A percentile compares a stretch with the other conserved stretches of the same genome.
Evolutionary conservation across 2,329 filamentous ascomycete genomes (phyloP).

Genomic region (Trichoderma atroviride): DNA sequence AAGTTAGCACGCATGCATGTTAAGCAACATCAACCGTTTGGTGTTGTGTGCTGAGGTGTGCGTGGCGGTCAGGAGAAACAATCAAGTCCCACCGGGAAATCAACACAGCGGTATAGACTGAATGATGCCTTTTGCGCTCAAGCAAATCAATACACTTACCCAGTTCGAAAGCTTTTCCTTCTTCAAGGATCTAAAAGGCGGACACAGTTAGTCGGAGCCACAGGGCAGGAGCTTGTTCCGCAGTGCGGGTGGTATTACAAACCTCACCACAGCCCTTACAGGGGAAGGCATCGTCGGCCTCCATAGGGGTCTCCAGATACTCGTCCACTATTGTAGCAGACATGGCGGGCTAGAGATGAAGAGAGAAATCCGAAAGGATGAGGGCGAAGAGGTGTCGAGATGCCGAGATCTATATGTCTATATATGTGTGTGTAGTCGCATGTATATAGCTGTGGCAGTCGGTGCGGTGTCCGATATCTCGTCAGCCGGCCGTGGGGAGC

Average conservation of each 20-base stretch:
- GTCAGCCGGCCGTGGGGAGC: conserved; percentile 18
- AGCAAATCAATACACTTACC: conserved; percentile 56
- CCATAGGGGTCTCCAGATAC: conserved; percentile 67
- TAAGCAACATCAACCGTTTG: not conserved
- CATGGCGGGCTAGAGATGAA: conserved; percentile 39
- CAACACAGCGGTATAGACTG: not conserved
- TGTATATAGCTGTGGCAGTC: conserved; percentile 1
- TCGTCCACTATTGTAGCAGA: conserved; percentile 57
- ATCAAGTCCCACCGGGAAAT: not conserved
- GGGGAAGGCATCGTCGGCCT: conserved; percentile 80
- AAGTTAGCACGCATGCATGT: conserved; percentile 35
- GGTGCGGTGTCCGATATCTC: conserved; percentile 18
- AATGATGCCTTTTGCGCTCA: not conserved
- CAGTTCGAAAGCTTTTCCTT: conserved; percentile 97
- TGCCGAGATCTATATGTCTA: conserved; percentile 11
- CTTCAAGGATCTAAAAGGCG: conserved; percentile 78
- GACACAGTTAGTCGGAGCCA: conserved; percentile 21
- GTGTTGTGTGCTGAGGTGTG: not conserved
- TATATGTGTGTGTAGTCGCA: conserved; percentile 1
- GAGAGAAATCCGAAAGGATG: not conserved
- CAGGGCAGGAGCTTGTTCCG: not conserved
- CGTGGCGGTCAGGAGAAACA: conserved; percentile 10
- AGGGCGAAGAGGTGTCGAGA: conserved; percentile 3
- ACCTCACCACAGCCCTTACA: conserved; percentile 95
- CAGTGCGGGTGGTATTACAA: conserved; percentile 38